Evolutionary conservation across 371 early-diverging fungal genomes (phyloP), one percentile per base, ranked within the genome.

Genomic region (Mucor irregularis): DNA sequence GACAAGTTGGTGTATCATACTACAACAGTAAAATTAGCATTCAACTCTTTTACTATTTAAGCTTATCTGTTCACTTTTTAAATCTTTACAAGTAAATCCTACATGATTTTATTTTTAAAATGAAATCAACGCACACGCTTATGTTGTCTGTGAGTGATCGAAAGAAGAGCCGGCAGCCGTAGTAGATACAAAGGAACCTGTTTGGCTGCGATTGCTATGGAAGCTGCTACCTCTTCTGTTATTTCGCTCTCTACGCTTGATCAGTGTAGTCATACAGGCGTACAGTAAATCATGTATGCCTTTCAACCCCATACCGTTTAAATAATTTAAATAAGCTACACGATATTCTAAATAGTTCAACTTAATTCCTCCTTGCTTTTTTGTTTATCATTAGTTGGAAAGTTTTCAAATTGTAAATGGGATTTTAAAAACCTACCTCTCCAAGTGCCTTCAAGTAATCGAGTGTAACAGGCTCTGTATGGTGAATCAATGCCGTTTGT

Each of bases 261-360:
- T 71, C 13, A 76, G 54, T 0, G 78, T 75, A 10, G 45, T 66
- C 62, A 83, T 78, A 24, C 70, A 71, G n/a, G 65, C 67, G 52
- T 66, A 76, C 7, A 85, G 53, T 26, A 83, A 68, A 8, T 73
- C 62, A 33, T 73, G 56, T 5, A 82, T 57, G 0, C 86, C 86
- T 2, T 53, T 54, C 21, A 81, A 78, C 4, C 86, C 86, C 2
- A 58, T 39, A 1, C 63, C 39, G 4, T 62, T 54, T 3, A 85
- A 60, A 45, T 76, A 53, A 33, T 78, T 76, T 24, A 85, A 64
- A 43, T 75, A 79, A 40, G 69, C 62, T 11, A 79, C 64, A 7
- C 83, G 67, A 50, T 74, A 85, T 8, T 81, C 81, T 8, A 57
- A 65, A 61, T 69, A 81, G 5, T 64, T 42, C 4, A 81, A 54